Percentiles rank a stretch among this genome's conserved stretches.
Conservation (phyloP, 768 basidiomycete species). For the Psilocybe subaeruginosa region DNA sequence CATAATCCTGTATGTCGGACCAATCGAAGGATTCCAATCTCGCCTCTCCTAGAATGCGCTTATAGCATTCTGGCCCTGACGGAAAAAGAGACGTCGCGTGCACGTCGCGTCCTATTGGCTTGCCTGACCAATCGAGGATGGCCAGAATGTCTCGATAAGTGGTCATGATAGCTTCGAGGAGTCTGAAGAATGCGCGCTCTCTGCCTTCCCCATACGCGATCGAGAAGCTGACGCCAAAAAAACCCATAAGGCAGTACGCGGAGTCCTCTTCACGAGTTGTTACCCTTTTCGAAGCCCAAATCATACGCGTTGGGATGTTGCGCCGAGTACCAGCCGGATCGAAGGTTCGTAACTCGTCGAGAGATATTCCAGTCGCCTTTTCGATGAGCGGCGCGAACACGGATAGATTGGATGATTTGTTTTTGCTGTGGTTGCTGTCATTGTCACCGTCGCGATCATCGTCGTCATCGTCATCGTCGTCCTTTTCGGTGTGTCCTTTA, state of each 20-base stretch:
- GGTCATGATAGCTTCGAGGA: constrained; percentile 10
- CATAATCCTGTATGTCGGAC: constrained; percentile 7
- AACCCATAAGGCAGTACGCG: constrained; percentile 15
- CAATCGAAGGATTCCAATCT: constrained; percentile 2
- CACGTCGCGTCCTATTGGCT: constrained; percentile 9
- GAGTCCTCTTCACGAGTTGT: constrained; percentile 15
- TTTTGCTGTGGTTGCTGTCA: neutral
- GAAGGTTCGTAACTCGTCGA: constrained; percentile 4
- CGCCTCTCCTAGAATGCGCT: neutral
- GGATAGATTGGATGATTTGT: neutral
- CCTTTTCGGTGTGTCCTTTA: neutral
- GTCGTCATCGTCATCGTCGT: constrained; percentile 1
- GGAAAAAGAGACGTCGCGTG: constrained; percentile 12
- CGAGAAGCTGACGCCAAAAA: constrained; percentile 16
- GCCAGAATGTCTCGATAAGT: constrained; percentile 6
- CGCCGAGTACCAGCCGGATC: neutral
- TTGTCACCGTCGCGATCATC: neutral
- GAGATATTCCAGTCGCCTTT: constrained; percentile 11
- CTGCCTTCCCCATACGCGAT: constrained; percentile 17
- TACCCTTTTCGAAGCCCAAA: constrained; percentile 8
- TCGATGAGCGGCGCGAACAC: constrained; percentile 5
- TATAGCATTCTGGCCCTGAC: constrained; percentile 15
- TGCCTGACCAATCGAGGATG: constrained; percentile 14
- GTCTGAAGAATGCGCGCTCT: constrained; percentile 16
- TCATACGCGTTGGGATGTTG: constrained; percentile 9